Conservation (phyloP, 805 yeast genomes). For the Vanderwaltozyma polyspora region DNA sequence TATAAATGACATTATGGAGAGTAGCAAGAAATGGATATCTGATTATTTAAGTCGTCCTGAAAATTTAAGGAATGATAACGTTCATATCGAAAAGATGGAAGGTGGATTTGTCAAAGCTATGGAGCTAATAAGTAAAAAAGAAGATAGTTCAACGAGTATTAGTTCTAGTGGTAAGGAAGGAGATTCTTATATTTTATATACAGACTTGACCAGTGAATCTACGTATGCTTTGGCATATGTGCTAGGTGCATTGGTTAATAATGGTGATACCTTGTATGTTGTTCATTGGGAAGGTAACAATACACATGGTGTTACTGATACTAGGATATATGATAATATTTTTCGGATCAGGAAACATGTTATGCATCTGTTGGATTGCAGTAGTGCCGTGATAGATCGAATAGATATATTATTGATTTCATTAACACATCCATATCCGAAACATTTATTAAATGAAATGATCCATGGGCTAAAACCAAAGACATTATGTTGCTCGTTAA, state of each 20-base stretch:
- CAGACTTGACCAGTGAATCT: conserved; percentile 77
- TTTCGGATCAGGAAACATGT: conserved; percentile 9
- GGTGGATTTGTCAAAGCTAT: conserved; percentile 21
- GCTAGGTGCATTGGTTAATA: conserved; percentile 71
- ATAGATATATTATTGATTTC: conserved; percentile 26
- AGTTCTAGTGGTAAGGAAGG: neutral
- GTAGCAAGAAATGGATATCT: conserved; percentile 24
- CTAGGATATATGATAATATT: conserved; percentile 2
- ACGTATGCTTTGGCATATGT: conserved; percentile 80
- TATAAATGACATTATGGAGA: conserved; percentile 20
- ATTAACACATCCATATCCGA: conserved; percentile 30
- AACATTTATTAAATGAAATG: conserved; percentile 29
- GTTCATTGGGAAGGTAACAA: conserved; percentile 29
- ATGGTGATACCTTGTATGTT: conserved; percentile 71
- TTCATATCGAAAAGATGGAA: conserved; percentile 12
- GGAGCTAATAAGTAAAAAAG: conserved; percentile 8
- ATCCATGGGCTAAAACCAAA: conserved; percentile 27
- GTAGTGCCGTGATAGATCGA: conserved; percentile 17
- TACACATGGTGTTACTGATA: conserved; percentile 3
- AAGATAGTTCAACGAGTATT: neutral
- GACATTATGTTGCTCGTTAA: conserved; percentile 21
- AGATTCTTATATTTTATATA: conserved; percentile 48
- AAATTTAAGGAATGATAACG: conserved; percentile 23
- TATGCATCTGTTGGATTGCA: conserved; percentile 21
- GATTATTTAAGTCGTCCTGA: conserved; percentile 19